Evolutionary conservation across 768 basidiomycete genomes (phyloP), one percentile per base, ranked within the genome.

Genomic region (Boletus eberwhitei): DNA sequence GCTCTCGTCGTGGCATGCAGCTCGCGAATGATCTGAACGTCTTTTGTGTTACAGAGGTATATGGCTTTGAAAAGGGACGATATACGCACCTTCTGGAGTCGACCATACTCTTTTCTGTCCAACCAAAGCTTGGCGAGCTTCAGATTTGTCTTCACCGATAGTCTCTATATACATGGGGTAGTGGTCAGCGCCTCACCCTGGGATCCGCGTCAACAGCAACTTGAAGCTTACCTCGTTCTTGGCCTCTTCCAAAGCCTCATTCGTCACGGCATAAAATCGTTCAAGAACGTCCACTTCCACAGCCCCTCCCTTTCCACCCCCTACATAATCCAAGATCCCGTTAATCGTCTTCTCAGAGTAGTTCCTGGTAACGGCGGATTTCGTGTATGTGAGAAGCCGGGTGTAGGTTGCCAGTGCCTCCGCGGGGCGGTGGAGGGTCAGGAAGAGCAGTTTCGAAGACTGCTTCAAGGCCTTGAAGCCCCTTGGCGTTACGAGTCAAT

Each of bases 321-420:
- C 94, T 38, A 98, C 97, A 62, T 98, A 98, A 71, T 99, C 97
- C 60, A 99, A 77, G 59, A 99, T 97, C 52, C 91, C 90, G 68
- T 99, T 99, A 77, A 99, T 99, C 17, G 91, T 89, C 78, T 98
- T 99, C 72, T 99, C 97, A 12, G 96, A 94, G 66, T 96, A 92
- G 69, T 96, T 96, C 32, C 93, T 84, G 4, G 94, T 97, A 19
- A 97, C 93, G 3, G 92, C 90, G 14, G 90, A 93, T 71, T 96
- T 98, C 13, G 95, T 98, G 73, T 98, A 98, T 0, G 88, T 86
- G 50, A 99, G 76, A 5, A 99, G 80, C 60, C 87, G 82, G 19
- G 77, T 86, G 69, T 99, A 99, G 8, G 93, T 88, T 67, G 82
- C 75, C 54, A 98, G 74, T 0, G 97, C 97, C 48, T 95, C 89